Conservation (phyloP, 2,329 filamentous ascomycete species). For the Cadophora malorum region DNA sequence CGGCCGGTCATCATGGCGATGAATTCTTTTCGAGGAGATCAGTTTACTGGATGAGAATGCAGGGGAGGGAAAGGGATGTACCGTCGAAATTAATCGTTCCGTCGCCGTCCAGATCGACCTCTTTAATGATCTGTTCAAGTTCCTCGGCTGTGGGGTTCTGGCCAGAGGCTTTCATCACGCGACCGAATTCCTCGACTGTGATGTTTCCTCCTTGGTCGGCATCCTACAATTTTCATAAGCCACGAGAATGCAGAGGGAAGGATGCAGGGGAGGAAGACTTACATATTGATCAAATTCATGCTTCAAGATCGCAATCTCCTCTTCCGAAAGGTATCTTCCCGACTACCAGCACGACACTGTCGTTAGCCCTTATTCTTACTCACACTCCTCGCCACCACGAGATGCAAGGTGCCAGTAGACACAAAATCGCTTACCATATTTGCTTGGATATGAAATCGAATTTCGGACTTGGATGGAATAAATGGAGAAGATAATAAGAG, state of each 20-base stretch:
- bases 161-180: conserved; percentile 47
- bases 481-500: neutral
- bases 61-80: conserved; percentile 29
- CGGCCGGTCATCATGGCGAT: conserved; percentile 52
- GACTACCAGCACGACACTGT: neutral
- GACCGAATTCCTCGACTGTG: conserved; percentile 48
- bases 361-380: neutral
- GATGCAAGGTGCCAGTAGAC: neutral
- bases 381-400: neutral
- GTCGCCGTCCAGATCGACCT: conserved; percentile 50
- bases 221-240: conserved; percentile 32
- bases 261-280: conserved; percentile 14
- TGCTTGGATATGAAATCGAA: neutral
- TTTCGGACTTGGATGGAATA: neutral
- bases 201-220: conserved; percentile 45
- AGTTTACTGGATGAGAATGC: neutral
- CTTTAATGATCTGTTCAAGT: conserved; percentile 48
- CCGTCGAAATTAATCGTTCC: conserved; percentile 51
- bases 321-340: conserved; percentile 30
- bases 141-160: conserved; percentile 46
- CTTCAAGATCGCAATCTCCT: conserved; percentile 38
- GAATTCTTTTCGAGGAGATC: conserved; percentile 43
- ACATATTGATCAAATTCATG: conserved; percentile 40
- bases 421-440: conserved; percentile 7
- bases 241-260: too few species aligned